phyloP scores from a whole-genome alignment of 1,284 basidiomycete genomes.

The Ceratorhiza oryzae-sativae region DNA sequence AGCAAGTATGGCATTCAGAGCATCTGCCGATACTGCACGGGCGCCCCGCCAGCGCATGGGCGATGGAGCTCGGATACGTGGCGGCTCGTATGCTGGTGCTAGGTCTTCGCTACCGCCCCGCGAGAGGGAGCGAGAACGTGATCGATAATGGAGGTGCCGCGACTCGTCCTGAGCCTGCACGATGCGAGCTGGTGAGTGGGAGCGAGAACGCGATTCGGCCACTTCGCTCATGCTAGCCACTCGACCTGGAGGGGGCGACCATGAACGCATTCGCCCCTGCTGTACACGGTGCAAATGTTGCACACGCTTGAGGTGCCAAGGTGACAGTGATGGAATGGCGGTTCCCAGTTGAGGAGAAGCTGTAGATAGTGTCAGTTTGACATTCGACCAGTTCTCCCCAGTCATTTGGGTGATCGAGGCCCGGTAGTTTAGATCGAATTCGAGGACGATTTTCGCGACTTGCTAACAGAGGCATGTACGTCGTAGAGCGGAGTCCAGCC shows the following conservation, averaged over 20 bases:
- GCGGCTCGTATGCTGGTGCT: constrained; percentile 40
- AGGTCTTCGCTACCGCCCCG: background rate
- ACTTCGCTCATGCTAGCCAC: background rate
- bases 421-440: constrained; percentile 45
- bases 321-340: constrained; percentile 41
- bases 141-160: background rate
- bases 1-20: constrained; percentile 42
- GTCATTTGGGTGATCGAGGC: constrained; percentile 45
- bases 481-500: constrained; percentile 47
- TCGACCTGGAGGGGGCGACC: background rate
- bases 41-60: constrained; percentile 8
- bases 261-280: background rate
- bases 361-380: constrained; percentile 44
- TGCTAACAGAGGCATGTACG: constrained; percentile 44
- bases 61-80: constrained; percentile 28
- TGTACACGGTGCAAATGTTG: background rate
- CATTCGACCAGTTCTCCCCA: constrained; percentile 45
- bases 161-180: background rate
- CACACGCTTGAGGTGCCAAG: constrained; percentile 4
- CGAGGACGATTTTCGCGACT: constrained; percentile 43
- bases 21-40: constrained; percentile 27
- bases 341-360: constrained; percentile 44
- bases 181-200: constrained; percentile 1
- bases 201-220: background rate
- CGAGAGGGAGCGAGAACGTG: background rate